phyloP scores from a whole-genome alignment of 306 rosid species.

The Castanea sativa region DNA sequence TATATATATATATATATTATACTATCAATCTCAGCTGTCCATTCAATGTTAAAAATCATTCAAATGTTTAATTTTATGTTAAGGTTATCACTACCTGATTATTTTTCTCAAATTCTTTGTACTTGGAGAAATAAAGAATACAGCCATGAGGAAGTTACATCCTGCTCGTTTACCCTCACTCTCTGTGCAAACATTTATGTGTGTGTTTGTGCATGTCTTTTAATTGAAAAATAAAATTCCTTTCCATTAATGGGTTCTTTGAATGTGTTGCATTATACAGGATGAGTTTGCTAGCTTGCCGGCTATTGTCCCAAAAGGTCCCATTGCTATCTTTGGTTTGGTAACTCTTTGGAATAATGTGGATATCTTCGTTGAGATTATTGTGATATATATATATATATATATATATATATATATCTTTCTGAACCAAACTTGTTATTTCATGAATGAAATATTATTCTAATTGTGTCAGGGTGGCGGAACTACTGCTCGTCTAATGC shows the following conservation, averaged over 20 bases:
- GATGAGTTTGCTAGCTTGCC: conserved; percentile 94
- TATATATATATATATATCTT: neutral
- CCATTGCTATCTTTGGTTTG: conserved; percentile 91
- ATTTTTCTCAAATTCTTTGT: conserved; percentile 13
- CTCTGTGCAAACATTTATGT: neutral
- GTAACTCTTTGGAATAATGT: conserved; percentile 37
- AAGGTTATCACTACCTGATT: neutral
- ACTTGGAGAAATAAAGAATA: neutral
- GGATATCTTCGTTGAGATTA: conserved; percentile 11
- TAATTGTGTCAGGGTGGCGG: conserved; percentile 80
- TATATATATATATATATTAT: neutral
- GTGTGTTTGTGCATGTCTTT: neutral
- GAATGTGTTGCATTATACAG: conserved; percentile 45
- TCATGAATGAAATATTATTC: conserved; percentile 19
- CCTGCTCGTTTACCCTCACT: neutral
- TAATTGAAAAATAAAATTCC: neutral
- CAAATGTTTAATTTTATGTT: neutral
- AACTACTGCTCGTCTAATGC: conserved; percentile 90
- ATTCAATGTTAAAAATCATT: neutral
- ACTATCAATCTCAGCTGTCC: neutral
- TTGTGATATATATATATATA: neutral
- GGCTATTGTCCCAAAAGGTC: conserved; percentile 84
- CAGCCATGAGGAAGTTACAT: conserved; percentile 1
- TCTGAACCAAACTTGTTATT: conserved; percentile 12
- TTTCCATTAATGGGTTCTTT: conserved; percentile 21